These are phyloP conservation scores for Eucalyptus fibrosa DNA, from an alignment of 345 rosid genomes.

Conservation along the genomic window DNA sequence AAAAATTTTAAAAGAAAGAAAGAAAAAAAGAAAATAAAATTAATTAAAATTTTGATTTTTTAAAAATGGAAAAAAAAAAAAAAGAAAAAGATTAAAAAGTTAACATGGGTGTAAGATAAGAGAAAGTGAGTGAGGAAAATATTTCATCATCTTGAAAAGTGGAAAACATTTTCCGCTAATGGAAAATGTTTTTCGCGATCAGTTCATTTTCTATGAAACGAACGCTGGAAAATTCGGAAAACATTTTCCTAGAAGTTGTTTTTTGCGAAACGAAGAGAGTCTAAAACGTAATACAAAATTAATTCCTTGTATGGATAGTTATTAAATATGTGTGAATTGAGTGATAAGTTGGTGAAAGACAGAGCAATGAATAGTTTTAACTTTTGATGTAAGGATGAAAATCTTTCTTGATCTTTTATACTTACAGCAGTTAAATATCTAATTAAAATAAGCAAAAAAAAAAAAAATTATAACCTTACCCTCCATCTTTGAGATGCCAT, in stretches of 20 bases:
- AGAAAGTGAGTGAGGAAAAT: too few relatives aligned
- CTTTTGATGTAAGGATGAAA: background rate
- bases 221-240: fast-evolving
- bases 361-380: background rate
- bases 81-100: too few relatives aligned
- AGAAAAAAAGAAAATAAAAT: fast-evolving
- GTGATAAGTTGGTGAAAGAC: background rate
- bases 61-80: too few relatives aligned
- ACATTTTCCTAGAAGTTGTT: too few relatives aligned
- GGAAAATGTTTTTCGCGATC: too few relatives aligned
- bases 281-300: background rate
- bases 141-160: too few relatives aligned
- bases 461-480: background rate
- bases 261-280: fast-evolving
- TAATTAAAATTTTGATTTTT: too few relatives aligned
- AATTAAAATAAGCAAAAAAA: background rate
- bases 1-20: too few relatives aligned
- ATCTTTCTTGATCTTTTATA: too few relatives aligned
- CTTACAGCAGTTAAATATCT: background rate
- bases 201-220: too few relatives aligned
- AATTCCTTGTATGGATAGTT: background rate
- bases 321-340: background rate
- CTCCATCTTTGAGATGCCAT: background rate
- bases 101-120: too few relatives aligned
- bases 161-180: too few relatives aligned